Percentiles rank a stretch among this genome's conserved stretches.
These are phyloP conservation scores for Chaetomium olivaceum DNA, from an alignment of 2,329 filamentous ascomycete species.

Conservation along the genomic window DNA sequence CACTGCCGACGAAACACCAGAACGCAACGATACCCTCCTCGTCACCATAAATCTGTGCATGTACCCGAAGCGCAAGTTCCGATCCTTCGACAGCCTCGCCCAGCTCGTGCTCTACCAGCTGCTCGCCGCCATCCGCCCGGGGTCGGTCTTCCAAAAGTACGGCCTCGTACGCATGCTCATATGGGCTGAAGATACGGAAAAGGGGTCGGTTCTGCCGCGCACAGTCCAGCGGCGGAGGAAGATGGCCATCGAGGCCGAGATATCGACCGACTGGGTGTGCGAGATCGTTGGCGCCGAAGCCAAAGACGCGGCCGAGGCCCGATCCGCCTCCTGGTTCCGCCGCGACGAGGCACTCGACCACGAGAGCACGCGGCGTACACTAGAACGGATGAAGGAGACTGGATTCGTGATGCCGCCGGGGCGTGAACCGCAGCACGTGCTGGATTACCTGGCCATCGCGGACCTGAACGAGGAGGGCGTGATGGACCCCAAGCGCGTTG, in stretches of 20 bases:
- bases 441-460: constrained; percentile 29
- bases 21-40: constrained; percentile 71
- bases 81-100: constrained; percentile 57
- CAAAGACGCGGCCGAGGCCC: neutral
- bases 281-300: constrained; percentile 49
- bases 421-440: constrained; percentile 43
- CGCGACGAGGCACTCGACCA: constrained; percentile 45
- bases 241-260: constrained; percentile 59
- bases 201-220: constrained; percentile 60
- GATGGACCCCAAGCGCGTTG: constrained; percentile 23
- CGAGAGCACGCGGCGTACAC: constrained; percentile 44
- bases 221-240: constrained; percentile 57
- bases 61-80: constrained; percentile 52
- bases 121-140: constrained; percentile 57
- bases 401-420: constrained; percentile 48
- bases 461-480: constrained; percentile 22
- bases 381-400: constrained; percentile 49
- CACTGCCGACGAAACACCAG: constrained; percentile 43
- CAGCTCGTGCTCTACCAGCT: constrained; percentile 63
- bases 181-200: constrained; percentile 66
- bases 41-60: constrained; percentile 67
- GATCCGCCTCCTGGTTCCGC: neutral
- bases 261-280: constrained; percentile 58
- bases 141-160: constrained; percentile 68
- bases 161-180: constrained; percentile 78